Base-by-base conservation (phyloP, 2,329 filamentous ascomycete genomes). In the Scedosporium aurantiacum region DNA sequence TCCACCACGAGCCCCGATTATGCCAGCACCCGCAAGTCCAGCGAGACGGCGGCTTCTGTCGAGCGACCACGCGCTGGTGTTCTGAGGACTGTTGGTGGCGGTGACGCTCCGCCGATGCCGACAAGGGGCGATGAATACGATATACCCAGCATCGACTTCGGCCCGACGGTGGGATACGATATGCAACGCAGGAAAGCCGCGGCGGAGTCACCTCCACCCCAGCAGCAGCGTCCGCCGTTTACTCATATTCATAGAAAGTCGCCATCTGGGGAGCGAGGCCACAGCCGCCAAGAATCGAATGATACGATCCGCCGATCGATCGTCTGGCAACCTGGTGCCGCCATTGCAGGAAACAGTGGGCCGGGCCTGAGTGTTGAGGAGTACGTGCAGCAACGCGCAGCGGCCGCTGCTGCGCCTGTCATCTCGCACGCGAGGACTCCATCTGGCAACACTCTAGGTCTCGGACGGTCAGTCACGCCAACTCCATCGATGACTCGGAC, bases 121-220 rank as follows among this genome's bases (percentile, higher is more conserved):
- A 60, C 50, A 61, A 63, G 64, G 47, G 63, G 63, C 58, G 58
- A 70, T 0, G 70, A 76, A 14, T 78, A 82, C 25, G 79, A 84
- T 62, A 85, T 96, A 63, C 90, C 90, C 1, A 75, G 81, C 4
- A 83, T 96, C 64, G 87, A 97, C 71, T 97, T 97, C 73, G 93
- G 93, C 0, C 90, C 87, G 5, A 96, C 92, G 0, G 76, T 90
- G 67, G 87, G 88, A 63, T 87, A 91, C 62, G 74, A 70, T 32
- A 58, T 60, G 40, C 61, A 64, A 32, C 40, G 75, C 73, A 12
- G 64, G 68, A 54, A 70, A 18, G 63, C 72, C n/a, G 64, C 70
- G 2, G 66, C 70, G 65, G 41, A 62, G 61, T 12, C 63, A 63
- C 14, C 63, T 61, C 2, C 64, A 63, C 55, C 54, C 52, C 18